Conservation (phyloP, 768 basidiomycete species). For the Gloeopeniophorella convolvens region DNA sequence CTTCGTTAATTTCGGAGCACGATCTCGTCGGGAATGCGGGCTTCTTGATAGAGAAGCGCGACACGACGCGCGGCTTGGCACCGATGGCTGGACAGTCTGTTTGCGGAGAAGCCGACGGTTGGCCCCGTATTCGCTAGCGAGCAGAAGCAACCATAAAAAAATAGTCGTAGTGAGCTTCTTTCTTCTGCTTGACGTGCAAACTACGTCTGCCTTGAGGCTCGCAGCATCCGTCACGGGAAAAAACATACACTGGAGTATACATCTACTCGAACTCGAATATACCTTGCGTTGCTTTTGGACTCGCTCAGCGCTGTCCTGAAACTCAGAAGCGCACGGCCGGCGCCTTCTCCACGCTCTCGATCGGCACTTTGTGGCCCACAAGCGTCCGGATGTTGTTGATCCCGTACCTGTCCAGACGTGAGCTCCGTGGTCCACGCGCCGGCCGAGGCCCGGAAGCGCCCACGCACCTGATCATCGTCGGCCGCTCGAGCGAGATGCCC, state of each 20-base stretch:
- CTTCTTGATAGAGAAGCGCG: too few relatives aligned
- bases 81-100: too few relatives aligned
- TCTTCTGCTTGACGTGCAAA: too few relatives aligned
- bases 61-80: too few relatives aligned
- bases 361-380: slow-evolving; percentile 93
- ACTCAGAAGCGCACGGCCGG: slow-evolving; percentile 83
- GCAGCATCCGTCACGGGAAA: too few relatives aligned
- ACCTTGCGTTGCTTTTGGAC: background rate
- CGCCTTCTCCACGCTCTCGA: slow-evolving; percentile 83
- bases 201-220: too few relatives aligned
- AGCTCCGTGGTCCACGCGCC: background rate
- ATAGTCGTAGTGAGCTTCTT: too few relatives aligned
- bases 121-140: too few relatives aligned
- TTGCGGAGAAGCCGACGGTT: too few relatives aligned
- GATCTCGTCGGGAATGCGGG: too few relatives aligned
- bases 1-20: too few relatives aligned
- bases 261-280: background rate
- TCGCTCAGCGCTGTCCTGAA: background rate
- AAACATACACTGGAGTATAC: background rate
- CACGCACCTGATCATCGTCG: slow-evolving; percentile 94
- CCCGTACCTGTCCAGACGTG: slow-evolving; percentile 63
- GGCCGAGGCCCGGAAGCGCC: background rate
- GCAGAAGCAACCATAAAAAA: too few relatives aligned
- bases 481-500: slow-evolving; percentile 91
- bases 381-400: slow-evolving; percentile 96